phyloP scores from a whole-genome alignment of 495 filamentous ascomycete species.

The Darksidea phi region DNA sequence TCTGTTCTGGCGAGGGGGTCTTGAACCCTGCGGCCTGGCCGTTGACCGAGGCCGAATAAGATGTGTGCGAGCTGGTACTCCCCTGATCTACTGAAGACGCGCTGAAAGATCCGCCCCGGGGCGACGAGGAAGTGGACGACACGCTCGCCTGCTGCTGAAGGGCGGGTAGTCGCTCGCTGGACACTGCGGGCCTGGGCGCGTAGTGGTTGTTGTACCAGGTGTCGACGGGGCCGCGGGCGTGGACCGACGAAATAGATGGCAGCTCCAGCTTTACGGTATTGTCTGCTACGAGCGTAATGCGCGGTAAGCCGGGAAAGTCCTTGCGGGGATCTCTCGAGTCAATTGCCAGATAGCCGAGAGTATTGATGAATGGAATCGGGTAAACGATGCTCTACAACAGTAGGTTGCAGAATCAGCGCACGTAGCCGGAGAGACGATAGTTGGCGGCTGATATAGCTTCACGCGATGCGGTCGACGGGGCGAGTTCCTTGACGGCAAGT shows the following conservation, averaged over 20 bases:
- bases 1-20: conserved; percentile 51
- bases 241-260: conserved; percentile 86
- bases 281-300: conserved; percentile 38
- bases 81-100: conserved; percentile 48
- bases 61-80: conserved; percentile 44
- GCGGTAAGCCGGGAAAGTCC: conserved; percentile 22
- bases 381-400: conserved; percentile 35
- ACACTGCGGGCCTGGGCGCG: conserved; percentile 63
- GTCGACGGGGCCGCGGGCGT: conserved; percentile 83
- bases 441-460: conserved; percentile 27
- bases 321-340: conserved; percentile 31
- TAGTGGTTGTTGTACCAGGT: conserved; percentile 74
- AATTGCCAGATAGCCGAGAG: conserved; percentile 30
- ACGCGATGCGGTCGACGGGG: conserved; percentile 16
- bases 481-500: conserved; percentile 23
- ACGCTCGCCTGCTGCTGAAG: conserved; percentile 60
- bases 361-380: conserved; percentile 18
- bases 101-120: conserved; percentile 67
- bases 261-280: conserved; percentile 98
- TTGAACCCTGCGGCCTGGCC: conserved; percentile 48
- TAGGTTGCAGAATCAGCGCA: conserved; percentile 38
- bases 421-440: conserved; percentile 35
- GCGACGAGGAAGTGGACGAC: conserved; percentile 65
- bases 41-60: conserved; percentile 53
- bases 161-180: conserved; percentile 75